Evolutionary conservation across 75 land plant species (phyloP), one percentile per base, ranked within the genome.

Genomic region (Pseudotsuga menziesii): DNA sequence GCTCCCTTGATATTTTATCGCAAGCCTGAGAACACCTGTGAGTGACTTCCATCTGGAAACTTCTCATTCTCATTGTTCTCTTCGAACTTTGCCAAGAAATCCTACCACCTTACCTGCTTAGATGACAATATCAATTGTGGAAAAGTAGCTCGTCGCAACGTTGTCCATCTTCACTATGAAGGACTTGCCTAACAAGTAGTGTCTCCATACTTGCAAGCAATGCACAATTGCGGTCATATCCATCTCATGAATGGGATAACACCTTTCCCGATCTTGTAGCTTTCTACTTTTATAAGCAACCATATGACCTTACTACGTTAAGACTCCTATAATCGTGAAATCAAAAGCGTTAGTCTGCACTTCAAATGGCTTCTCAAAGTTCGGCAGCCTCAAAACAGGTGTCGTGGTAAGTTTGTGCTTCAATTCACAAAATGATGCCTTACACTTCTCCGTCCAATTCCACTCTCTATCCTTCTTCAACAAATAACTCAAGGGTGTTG

Each of bases 271-370:
- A 1, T 79, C 78, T 57, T 82, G 79, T 22, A 86, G 56, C 74
- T 80, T 86, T 0, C 52, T 77, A 44, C 81, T 79, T 27, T 82
- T 77, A 77, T 32, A 86, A 0, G 88, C 84, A 11, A 82, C 58
- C 0, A 78, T 81, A 29, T 83, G 79, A 2, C 75, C 76, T 0
- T 86, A 78, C 48, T 83, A 78, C 60, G 61, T 52, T 0, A 80
- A 66, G 4, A 78, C 71, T 13, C 63, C 80, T 8, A 81, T 79
- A 8, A 80, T 76, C 2, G 82, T 75, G 60, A 73, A 61, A 7
- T 62, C 63, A 1, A 79, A 84, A 1, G 85, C 78, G 76, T 83
- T 80, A 0, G 80, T 80, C n/a, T 77, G 61, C 0, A 86, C 75
- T 39, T 67, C 61, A 52, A 77, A 86, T 0, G 7, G 54, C 7